Evolutionary conservation across 768 basidiomycete genomes (phyloP), one percentile per base, ranked within the genome.

Genomic region (Psilocybe subaeruginosa): DNA sequence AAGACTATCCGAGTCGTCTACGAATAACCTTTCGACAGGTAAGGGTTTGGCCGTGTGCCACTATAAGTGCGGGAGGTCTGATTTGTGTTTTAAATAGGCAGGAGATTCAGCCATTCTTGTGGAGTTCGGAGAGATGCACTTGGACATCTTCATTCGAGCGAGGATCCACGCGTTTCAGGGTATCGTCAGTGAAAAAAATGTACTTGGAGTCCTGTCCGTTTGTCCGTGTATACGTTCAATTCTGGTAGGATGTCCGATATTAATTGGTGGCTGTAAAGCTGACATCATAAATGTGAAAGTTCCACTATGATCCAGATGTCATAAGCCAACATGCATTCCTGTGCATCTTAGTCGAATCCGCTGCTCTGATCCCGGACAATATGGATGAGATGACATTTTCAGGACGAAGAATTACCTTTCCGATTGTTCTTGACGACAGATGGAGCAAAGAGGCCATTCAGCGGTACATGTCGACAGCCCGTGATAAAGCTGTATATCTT

Each of bases 31-130:
- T 85, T 62, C 79, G 87, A 7, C 86, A 89, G 74, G 86, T 87
- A 49, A 56, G 70, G 23, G 23, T 2, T 61, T 0, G 27, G 4
- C 14, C 23, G 23, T 39, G 33, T 11, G 2, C 2, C 29, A 30
- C 33, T 53, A 50, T 41, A 3, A 9, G n/a, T 9, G 39, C 39
- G 51, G 6, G 19, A 31, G 14, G 27, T 23, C 16, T 47, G 30
- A 39, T 45, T 30, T n/a, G 0, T 1, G 2, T 9, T 11, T 31
- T 11, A 19, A 17, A 2, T 51, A 87, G 86, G 86, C 87, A 2
- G 88, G 89, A 0, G 88, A 89, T 64, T 80, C 82, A 0, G 80
- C 82, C 0, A 83, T 91, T 50, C 77, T 89, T 1, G 79, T 89
- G 9, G 88, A 89, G 60, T 88, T 85, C 62, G 88, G 88, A 0